Percentiles rank a stretch among this genome's conserved stretches.
phyloP scores from a whole-genome alignment of 306 rosid species.

The Prunus mira region DNA sequence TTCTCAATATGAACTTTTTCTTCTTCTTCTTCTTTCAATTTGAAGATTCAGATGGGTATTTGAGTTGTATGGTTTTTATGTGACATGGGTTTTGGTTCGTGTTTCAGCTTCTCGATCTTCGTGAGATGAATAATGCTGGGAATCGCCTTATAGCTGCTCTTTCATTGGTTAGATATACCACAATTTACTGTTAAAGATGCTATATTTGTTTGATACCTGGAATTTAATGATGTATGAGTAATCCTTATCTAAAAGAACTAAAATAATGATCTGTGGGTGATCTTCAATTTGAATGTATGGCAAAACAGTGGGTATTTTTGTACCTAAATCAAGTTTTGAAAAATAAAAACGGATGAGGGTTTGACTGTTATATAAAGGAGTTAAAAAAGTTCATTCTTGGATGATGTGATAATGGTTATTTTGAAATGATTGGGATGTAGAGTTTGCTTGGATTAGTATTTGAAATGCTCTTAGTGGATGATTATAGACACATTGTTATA shows the following conservation, averaged over 20 bases:
- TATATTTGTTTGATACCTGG: not conserved
- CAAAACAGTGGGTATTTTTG: not conserved
- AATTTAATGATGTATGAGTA: not conserved
- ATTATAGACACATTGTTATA: not conserved
- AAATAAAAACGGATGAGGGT: not conserved
- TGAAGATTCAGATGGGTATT: not conserved
- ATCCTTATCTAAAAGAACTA: not conserved
- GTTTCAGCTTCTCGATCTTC: slow-evolving; percentile 52
- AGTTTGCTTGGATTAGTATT: not conserved
- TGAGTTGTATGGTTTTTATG: not conserved
- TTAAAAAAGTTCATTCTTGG: not conserved
- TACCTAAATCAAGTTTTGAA: not conserved
- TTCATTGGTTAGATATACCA: slow-evolving; percentile 50
- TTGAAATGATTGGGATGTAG: not conserved
- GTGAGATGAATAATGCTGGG: slow-evolving; percentile 61
- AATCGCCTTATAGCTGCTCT: slow-evolving; percentile 67
- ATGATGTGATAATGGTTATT: not conserved
- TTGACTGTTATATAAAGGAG: not conserved
- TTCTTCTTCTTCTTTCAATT: not conserved
- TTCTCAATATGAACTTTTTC: not conserved
- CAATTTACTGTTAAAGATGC: not conserved
- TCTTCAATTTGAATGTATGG: not conserved
- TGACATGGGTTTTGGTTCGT: slow-evolving; percentile 7
- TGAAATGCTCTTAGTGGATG: not conserved
- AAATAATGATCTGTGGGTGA: not conserved